phyloP scores from a whole-genome alignment of 768 basidiomycete genomes.

The Boletus reticuloceps region DNA sequence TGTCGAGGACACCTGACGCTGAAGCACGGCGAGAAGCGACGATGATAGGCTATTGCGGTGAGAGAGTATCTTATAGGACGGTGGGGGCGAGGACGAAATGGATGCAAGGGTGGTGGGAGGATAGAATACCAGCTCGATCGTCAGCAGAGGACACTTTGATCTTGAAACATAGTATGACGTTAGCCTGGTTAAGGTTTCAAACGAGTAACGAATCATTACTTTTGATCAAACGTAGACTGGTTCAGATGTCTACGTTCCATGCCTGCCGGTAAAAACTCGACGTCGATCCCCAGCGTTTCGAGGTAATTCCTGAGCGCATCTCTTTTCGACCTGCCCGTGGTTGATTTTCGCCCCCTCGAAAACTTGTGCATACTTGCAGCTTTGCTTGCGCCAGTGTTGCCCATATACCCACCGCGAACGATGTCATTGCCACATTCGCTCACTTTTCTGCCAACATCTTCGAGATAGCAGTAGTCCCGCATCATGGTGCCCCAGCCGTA shows the following conservation, averaged over 20 bases:
- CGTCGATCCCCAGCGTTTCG: constrained; percentile 62
- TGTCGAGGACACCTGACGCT: constrained; percentile 36
- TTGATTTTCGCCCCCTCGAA: constrained; percentile 28
- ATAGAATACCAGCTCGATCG: constrained; percentile 71
- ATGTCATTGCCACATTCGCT: constrained; percentile 73
- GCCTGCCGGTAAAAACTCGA: constrained; percentile 75
- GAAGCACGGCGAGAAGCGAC: constrained; percentile 51
- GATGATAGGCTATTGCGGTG: constrained; percentile 56
- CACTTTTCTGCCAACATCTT: constrained; percentile 77
- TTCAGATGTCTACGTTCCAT: constrained; percentile 80
- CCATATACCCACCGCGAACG: constrained; percentile 53
- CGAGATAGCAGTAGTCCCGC: constrained; percentile 85
- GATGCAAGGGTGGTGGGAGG: constrained; percentile 47
- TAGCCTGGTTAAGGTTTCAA: constrained; percentile 3
- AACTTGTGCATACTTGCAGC: constrained; percentile 14
- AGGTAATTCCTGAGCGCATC: constrained; percentile 69
- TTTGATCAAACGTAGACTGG: constrained; percentile 80
- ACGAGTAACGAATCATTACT: constrained; percentile 47
- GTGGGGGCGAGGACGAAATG: constrained; percentile 34
- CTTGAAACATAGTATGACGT: constrained; percentile 44
- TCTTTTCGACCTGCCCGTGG: constrained; percentile 47
- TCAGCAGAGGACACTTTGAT: constrained; percentile 63
- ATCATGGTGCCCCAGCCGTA: constrained; percentile 87
- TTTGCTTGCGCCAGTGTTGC: constrained; percentile 20
- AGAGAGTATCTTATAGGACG: constrained; percentile 53